A percentile compares a stretch with the other conserved stretches of the same genome.
Evolutionary conservation across 805 yeast species (phyloP).

Genomic region (Pichia pseudocactophila): DNA sequence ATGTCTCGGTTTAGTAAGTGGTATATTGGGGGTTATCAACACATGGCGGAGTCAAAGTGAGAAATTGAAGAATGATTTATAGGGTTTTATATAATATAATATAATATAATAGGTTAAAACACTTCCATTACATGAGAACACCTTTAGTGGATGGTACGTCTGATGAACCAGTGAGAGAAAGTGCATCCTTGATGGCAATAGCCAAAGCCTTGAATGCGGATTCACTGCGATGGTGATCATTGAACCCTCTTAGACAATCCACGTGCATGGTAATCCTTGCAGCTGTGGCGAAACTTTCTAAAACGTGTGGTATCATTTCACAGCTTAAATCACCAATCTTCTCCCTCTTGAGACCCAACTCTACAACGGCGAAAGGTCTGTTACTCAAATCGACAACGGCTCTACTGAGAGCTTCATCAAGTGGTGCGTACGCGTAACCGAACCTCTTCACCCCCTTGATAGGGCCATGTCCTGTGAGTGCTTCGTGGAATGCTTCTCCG

Average conservation of each 20-base stretch:
- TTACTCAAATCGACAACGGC: slow-evolving; percentile 95
- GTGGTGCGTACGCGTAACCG: slow-evolving; percentile 89
- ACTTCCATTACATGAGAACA: slow-evolving; percentile 49
- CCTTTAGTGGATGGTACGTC: slow-evolving; percentile 98
- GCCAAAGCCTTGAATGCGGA: slow-evolving; percentile 96
- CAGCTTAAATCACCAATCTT: slow-evolving; percentile 85
- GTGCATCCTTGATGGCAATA: slow-evolving; percentile 81
- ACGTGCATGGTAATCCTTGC: slow-evolving; percentile 90
- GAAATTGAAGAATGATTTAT: slow-evolving; percentile 12
- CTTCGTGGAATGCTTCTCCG: slow-evolving; percentile 82
- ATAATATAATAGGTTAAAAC: no score
- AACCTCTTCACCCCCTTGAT: slow-evolving; percentile 88
- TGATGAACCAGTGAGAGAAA: slow-evolving; percentile 69
- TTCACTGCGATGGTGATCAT: slow-evolving; percentile 95
- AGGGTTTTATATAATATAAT: background rate
- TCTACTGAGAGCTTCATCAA: slow-evolving; percentile 91
- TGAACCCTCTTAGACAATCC: slow-evolving; percentile 86
- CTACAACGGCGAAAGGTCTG: slow-evolving; percentile 86
- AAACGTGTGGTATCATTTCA: slow-evolving; percentile 97
- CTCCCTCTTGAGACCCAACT: slow-evolving; percentile 84
- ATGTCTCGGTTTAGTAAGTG: slow-evolving; percentile 28
- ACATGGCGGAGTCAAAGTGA: slow-evolving; percentile 23
- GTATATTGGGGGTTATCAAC: slow-evolving; percentile 24
- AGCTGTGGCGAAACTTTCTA: slow-evolving; percentile 88
- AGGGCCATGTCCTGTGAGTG: slow-evolving; percentile 53